These are phyloP conservation scores for Aspergillus indologenus DNA, from an alignment of 495 filamentous ascomycete species.

Conservation along the genomic window DNA sequence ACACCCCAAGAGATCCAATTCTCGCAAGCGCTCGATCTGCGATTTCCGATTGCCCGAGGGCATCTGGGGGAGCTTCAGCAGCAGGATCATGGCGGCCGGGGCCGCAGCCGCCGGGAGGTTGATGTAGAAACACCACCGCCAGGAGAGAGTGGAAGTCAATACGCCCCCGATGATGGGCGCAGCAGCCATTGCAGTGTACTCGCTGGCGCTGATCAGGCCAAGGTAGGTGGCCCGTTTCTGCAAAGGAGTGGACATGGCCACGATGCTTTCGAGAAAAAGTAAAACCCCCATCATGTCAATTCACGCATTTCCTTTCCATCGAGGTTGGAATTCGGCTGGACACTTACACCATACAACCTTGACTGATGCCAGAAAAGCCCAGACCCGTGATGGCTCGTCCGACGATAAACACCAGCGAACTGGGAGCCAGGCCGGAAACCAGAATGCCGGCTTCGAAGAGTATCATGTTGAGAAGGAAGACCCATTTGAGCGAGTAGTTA, in stretches of 20 bases:
- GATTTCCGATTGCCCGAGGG: no score
- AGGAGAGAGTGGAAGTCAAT: background rate
- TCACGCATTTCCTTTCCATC: no score
- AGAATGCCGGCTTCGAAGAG: background rate
- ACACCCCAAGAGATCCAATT: conserved; percentile 32
- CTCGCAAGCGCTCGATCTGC: conserved; percentile 40
- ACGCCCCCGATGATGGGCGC: background rate
- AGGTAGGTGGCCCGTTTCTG: background rate
- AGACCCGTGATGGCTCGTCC: background rate
- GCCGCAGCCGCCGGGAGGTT: background rate
- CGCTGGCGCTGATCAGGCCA: background rate
- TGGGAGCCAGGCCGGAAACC: background rate
- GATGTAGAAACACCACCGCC: conserved; percentile 3
- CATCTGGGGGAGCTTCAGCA: background rate
- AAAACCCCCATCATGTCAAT: no score
- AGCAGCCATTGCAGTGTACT: background rate
- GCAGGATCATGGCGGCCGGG: background rate
- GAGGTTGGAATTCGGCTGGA: no score
- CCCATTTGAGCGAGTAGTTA: background rate
- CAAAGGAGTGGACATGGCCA: background rate
- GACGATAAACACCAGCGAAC: background rate
- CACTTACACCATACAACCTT: no score
- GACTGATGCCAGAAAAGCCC: background rate
- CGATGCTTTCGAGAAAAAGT: no score
- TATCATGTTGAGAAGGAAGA: background rate